Evolutionary conservation across 768 basidiomycete genomes (phyloP), one percentile per base, ranked within the genome.

Genomic region (Serpula lacrymans): DNA sequence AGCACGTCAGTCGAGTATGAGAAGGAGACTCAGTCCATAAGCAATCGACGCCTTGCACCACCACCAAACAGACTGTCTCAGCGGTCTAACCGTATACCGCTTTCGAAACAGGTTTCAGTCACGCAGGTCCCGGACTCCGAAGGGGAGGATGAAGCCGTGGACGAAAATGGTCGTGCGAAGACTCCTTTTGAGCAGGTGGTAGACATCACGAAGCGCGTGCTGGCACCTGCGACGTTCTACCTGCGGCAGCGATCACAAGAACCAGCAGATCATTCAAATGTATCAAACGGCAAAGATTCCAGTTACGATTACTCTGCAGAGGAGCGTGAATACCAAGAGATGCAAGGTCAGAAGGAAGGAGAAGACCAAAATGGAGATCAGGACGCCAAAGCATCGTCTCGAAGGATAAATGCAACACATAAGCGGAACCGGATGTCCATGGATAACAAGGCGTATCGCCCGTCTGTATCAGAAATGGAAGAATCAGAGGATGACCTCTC

Each of bases 1-100:
- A 85, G 84, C 52, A 83, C 86, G 22, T 88, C 86, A 4, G 83
- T 84, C 39, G 87, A 89, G 55, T 88, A 84, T 59, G 87, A 87
- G 62, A 74, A 77, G 45, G 76, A 79, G 52, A 70, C 77, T 3
- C 76, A 75, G 42, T 71, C 71, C 26, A 74, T 74, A 23, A 67
- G 60, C 40, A 63, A 60, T 39, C 76, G 84, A 39, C 75, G 84
- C 36, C 72, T 86, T 37, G 74, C 78, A 0, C 65, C 78, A 22
- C 83, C 84, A n/a, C 80, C 82, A 5, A 72, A 62, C 36, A 70
- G 75, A 48, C 55, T 68, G 37, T 41, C 62, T 2, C 59, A 60
- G 47, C 42, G 62, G 42, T 49, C 47, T 55, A 17, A 47, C 59
- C 16, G 54, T 53, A 78, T 76, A 48, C 78, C 81, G 1, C 60